Evolutionary conservation across 306 rosid species (phyloP).

Genomic region (Begonia masoniana): DNA sequence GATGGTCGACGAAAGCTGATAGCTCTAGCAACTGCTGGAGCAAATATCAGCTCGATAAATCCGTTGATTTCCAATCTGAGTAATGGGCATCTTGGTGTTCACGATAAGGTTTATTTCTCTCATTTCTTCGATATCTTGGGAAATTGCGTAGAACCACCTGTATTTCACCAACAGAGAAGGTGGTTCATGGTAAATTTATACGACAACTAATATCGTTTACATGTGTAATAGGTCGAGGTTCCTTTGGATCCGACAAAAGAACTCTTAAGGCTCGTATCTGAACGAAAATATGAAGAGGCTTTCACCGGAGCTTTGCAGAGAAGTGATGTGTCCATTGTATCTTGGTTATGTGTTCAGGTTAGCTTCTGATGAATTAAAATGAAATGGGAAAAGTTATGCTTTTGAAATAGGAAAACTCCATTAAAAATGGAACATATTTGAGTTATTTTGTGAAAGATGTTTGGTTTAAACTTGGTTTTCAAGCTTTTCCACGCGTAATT

Average conservation of each 20-base stretch:
- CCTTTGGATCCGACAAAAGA: conserved; percentile 87
- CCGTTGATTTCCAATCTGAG: conserved; percentile 58
- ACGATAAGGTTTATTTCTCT: conserved; percentile 43
- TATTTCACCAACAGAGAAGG: too few relatives aligned
- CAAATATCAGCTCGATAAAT: conserved; percentile 51
- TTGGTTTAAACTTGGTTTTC: too few relatives aligned
- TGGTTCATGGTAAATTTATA: too few relatives aligned
- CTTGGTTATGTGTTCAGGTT: conserved; percentile 97
- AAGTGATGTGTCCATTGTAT: conserved; percentile 83
- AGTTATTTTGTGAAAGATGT: too few relatives aligned
- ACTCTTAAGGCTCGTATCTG: conserved; percentile 64
- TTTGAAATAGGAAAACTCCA: too few relatives aligned
- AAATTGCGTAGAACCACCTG: neutral
- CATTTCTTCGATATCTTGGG: neutral
- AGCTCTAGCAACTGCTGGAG: conserved; percentile 61
- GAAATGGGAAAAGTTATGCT: too few relatives aligned
- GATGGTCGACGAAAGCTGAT: conserved; percentile 85
- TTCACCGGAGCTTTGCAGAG: conserved; percentile 76
- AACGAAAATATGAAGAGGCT: conserved; percentile 84
- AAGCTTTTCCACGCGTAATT: too few relatives aligned
- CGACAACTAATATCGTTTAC: conserved; percentile 4
- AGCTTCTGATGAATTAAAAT: neutral
- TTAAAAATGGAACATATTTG: too few relatives aligned
- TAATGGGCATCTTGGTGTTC: conserved; percentile 71
- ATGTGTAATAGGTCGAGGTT: conserved; percentile 56